Evolutionary conservation across 306 rosid genomes (phyloP), one percentile per base, ranked within the genome.

Genomic region (Malus domestica): DNA sequence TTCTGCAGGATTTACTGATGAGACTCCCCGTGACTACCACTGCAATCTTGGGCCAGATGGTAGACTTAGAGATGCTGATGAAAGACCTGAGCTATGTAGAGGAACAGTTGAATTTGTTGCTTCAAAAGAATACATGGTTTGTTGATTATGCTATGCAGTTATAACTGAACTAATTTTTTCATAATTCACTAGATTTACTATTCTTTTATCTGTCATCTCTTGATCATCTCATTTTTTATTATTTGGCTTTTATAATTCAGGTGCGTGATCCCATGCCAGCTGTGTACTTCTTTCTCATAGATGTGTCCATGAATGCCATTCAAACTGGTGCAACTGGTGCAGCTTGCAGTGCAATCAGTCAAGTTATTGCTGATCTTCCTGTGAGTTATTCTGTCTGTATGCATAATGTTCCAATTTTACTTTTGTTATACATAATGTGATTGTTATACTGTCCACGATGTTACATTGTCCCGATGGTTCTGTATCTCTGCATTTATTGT

Each of bases 241-340:
- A 64, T 77, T 67, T 35, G 62, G 29, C 55, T 44, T 40, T 61
- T 23, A 78, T 84, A 11, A 25, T 71, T 71, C 25, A 95, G 97
- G 99, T 95, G 76, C 96, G 99, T 44, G 97, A 95, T 80, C 99
- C 99, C 75, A 95, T 95, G 97, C 97, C 99, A 7, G 97, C 99
- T 57, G 96, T 88, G 67, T 95, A 88, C 83, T 95, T 95, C 83
- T 95, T 92, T 82, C 97, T 95, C 80, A 82, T 95, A 35, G 99
- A 95, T 88, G 99, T 92, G 62, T 92, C 99, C 70, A 89, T 90
- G 97, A 95, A 95, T 81, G 96, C 99, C 59, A 81, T 95, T 72
- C 97, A 95, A 88, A 95, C 96, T 83, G 99, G 99, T 83, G 99
- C 99, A 65, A 84, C 99, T 66, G 99, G 93, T 79, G 99, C 99